Conservation (phyloP, 225 moss, liverwort and hornwort species). For the Straminergon stramineum region DNA sequence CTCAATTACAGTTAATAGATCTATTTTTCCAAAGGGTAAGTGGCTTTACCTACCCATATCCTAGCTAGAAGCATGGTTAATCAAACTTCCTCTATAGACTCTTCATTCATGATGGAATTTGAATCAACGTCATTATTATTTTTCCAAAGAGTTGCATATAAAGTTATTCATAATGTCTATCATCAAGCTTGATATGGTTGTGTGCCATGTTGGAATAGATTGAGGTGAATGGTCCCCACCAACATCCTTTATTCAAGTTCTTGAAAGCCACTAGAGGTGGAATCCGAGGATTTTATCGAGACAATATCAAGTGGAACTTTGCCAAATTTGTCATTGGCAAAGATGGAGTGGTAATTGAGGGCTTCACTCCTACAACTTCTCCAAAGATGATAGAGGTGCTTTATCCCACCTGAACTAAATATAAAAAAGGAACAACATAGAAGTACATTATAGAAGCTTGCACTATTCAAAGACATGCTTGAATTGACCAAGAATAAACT, state of each 20-base stretch:
- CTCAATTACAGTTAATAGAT: background rate
- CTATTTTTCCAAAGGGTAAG: background rate
- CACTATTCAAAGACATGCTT: background rate
- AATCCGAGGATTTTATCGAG: constrained; percentile 9
- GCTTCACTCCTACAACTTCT: constrained; percentile 27
- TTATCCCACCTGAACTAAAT: background rate
- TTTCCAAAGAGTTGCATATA: background rate
- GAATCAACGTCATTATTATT: background rate
- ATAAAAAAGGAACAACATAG: background rate
- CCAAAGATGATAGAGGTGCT: constrained; percentile 31
- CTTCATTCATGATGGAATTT: background rate
- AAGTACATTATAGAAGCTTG: background rate
- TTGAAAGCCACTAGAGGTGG: constrained; percentile 25
- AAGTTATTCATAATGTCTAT: background rate
- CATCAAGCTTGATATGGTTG: background rate
- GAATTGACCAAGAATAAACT: background rate
- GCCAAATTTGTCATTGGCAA: constrained; percentile 33
- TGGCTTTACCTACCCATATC: fast-evolving
- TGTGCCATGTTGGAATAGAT: background rate
- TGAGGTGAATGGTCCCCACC: constrained; percentile 23
- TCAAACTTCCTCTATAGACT: fast-evolving
- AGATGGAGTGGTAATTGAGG: constrained; percentile 19
- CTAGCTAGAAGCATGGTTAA: background rate
- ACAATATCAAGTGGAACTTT: constrained; percentile 44
- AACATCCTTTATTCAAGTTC: constrained; percentile 23